These are phyloP conservation scores for Lolium rigidum DNA, from an alignment of 176 grass and related monocot species.

Conservation along the genomic window DNA sequence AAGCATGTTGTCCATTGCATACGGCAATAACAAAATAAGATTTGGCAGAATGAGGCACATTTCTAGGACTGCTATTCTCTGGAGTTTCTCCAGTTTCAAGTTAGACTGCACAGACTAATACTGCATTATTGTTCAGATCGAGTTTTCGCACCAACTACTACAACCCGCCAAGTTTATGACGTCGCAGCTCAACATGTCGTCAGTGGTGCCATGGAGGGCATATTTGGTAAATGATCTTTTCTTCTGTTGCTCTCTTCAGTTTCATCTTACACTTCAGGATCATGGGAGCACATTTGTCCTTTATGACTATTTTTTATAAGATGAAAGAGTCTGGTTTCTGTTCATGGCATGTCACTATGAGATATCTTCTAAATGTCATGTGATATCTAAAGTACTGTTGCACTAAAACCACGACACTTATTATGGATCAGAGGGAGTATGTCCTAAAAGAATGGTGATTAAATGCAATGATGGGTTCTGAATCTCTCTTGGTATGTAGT, in stretches of 20 bases:
- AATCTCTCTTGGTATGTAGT: neutral
- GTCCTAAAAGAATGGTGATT: neutral
- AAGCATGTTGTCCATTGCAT: neutral
- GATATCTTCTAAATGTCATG: neutral
- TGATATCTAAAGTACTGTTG: slow-evolving; percentile 2
- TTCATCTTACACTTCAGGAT: slow-evolving; percentile 20
- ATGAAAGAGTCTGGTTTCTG: neutral
- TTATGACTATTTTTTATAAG: neutral
- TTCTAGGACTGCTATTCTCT: neutral
- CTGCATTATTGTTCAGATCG: slow-evolving; percentile 62
- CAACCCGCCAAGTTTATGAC: slow-evolving; percentile 99
- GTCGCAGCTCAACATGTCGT: slow-evolving; percentile 98
- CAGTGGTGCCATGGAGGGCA: slow-evolving; percentile 89
- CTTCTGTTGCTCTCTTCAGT: slow-evolving; percentile 12
- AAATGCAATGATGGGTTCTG: slow-evolving; percentile 14
- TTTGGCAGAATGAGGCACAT: neutral
- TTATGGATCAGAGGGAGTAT: too few relatives aligned
- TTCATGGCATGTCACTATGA: slow-evolving; percentile 17
- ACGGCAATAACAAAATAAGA: slow-evolving; percentile 14
- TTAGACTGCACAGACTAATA: slow-evolving; percentile 36
- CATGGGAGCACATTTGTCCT: neutral
- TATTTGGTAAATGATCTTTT: slow-evolving; percentile 83
- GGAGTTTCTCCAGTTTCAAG: slow-evolving; percentile 14
- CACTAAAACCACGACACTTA: too few relatives aligned
- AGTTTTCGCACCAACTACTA: slow-evolving; percentile 98